phyloP scores from a whole-genome alignment of 129 eudicot species.

The Chrysanthemum seticuspe region DNA sequence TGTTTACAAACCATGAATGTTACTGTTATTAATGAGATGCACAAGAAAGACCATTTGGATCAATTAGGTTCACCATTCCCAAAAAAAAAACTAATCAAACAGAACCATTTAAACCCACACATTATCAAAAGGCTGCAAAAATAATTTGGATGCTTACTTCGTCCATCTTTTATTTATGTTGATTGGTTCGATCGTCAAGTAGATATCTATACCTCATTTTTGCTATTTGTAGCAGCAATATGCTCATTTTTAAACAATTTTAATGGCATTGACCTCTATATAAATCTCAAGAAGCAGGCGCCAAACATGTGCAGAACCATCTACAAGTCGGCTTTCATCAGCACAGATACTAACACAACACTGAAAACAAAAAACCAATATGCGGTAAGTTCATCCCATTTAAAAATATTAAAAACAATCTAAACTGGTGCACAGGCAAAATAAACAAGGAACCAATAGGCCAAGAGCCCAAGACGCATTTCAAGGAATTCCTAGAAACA shows the following conservation, averaged over 20 bases:
- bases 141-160: neutral
- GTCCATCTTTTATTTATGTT: neutral
- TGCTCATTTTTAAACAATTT: constrained; percentile 4
- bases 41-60: neutral
- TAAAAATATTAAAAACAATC: neutral
- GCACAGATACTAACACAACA: neutral
- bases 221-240: neutral
- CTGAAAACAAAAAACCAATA: neutral
- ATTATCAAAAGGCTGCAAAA: neutral
- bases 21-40: too few species aligned
- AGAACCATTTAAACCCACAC: neutral
- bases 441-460: neutral
- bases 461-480: neutral
- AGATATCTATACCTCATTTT: constrained; percentile 6
- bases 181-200: neutral
- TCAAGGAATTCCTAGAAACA: neutral
- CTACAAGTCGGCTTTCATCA: constrained; percentile 4
- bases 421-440: neutral
- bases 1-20: too few species aligned
- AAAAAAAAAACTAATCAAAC: neutral
- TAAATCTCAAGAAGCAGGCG: neutral
- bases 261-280: neutral
- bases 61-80: neutral
- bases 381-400: neutral
- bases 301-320: neutral